Percentiles rank a stretch among this genome's conserved stretches.
Conservation (phyloP, 352 stramenopile species). For the Phytophthora pinifolia region DNA sequence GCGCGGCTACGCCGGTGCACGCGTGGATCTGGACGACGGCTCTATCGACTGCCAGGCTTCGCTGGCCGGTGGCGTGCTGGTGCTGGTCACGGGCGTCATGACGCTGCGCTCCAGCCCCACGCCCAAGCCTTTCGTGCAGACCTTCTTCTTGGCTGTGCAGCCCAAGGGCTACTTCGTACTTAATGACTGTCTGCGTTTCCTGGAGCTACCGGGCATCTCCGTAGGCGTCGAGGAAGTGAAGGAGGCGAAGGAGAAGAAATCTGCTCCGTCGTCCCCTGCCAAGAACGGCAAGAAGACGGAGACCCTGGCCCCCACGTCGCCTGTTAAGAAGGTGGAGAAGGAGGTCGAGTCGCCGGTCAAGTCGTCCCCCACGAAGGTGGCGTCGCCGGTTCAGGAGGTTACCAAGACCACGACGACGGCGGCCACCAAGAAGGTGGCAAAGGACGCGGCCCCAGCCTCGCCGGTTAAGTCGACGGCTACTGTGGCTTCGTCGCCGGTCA, state of each 20-base stretch:
- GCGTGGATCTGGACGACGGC: slow-evolving; percentile 78
- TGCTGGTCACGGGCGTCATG: slow-evolving; percentile 88
- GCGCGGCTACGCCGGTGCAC: slow-evolving; percentile 71
- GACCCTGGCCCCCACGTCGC: slow-evolving; percentile 7
- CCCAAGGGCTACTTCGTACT: slow-evolving; percentile 89
- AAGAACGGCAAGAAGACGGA: slow-evolving; percentile 39
- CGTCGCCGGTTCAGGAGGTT: slow-evolving; percentile 18
- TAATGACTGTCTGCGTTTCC: slow-evolving; percentile 86
- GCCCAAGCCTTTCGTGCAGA: slow-evolving; percentile 85
- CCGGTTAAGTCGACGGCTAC: slow-evolving; percentile 11
- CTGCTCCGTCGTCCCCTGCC: slow-evolving; percentile 5
- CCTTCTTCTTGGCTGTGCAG: slow-evolving; percentile 87
- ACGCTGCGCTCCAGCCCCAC: slow-evolving; percentile 51
- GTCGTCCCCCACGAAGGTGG: slow-evolving; percentile 34
- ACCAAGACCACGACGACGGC: slow-evolving; percentile 1
- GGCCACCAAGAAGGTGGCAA: slow-evolving; percentile 23
- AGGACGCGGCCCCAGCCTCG: background rate
- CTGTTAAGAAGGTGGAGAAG: slow-evolving; percentile 16
- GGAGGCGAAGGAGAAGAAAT: slow-evolving; percentile 18
- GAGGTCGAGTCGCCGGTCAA: slow-evolving; percentile 18
- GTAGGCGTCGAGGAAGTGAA: slow-evolving; percentile 17
- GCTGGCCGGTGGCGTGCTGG: slow-evolving; percentile 67
- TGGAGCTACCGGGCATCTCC: slow-evolving; percentile 51
- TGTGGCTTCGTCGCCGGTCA: slow-evolving; percentile 7
- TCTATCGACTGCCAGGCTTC: slow-evolving; percentile 88